Conservation (phyloP, 257 asterid genomes). For the Datura wrightii region DNA sequence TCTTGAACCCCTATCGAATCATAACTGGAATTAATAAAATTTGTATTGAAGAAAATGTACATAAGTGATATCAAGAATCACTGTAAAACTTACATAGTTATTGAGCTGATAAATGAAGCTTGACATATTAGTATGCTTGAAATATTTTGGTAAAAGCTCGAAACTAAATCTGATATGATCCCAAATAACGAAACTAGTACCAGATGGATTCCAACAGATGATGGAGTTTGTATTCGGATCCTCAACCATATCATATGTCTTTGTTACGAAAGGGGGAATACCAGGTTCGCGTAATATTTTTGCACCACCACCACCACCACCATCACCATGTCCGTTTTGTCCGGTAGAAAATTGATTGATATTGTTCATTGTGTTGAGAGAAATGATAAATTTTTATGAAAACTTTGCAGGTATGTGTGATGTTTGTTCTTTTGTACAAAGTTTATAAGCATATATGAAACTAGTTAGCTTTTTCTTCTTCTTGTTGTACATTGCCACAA, state of each 20-base stretch:
- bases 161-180: conserved; percentile 54
- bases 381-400: not conserved
- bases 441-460: not conserved
- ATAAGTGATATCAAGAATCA: not conserved
- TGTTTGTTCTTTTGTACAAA: not conserved
- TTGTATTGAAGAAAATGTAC: not conserved
- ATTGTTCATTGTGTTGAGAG: not conserved
- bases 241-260: conserved; percentile 54
- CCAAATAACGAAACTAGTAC: conserved; percentile 59
- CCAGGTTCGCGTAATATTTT: conserved; percentile 24
- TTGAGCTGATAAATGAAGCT: conserved; percentile 73
- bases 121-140: conserved; percentile 61
- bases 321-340: not conserved
- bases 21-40: not conserved
- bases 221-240: conserved; percentile 55
- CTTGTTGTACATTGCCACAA: not conserved
- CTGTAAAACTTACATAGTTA: conserved; percentile 53
- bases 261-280: conserved; percentile 62
- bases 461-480: not conserved
- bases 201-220: conserved; percentile 55
- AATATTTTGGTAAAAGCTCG: conserved; percentile 53
- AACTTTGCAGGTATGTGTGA: not conserved
- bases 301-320: not conserved
- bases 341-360: not conserved
- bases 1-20: conserved; percentile 60